These are phyloP conservation scores for Cubamyces lactineus DNA, from an alignment of 768 basidiomycete genomes.

Conservation along the genomic window DNA sequence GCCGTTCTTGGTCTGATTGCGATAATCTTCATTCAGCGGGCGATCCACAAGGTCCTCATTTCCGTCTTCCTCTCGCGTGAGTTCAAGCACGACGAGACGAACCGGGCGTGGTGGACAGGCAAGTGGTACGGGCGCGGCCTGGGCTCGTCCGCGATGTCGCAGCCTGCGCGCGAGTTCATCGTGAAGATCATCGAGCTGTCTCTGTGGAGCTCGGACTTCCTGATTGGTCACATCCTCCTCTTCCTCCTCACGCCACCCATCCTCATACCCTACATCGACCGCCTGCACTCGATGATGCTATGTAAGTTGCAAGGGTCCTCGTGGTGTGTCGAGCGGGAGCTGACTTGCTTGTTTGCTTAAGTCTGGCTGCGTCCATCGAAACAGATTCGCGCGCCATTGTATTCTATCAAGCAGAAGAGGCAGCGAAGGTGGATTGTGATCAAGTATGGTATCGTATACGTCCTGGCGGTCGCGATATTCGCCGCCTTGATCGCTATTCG, in stretches of 20 bases:
- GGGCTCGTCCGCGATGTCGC: slow-evolving; percentile 91
- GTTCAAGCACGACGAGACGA: slow-evolving; percentile 99
- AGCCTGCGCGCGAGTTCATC: slow-evolving; percentile 94
- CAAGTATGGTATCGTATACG: slow-evolving; percentile 82
- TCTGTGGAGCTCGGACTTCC: slow-evolving; percentile 92
- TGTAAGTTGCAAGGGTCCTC: slow-evolving; percentile 58
- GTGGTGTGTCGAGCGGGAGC: not conserved
- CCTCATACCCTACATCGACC: slow-evolving; percentile 89
- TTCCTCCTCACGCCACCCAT: slow-evolving; percentile 91
- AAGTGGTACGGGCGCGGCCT: slow-evolving; percentile 96
- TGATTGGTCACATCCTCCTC: slow-evolving; percentile 83
- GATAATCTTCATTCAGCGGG: slow-evolving; percentile 89
- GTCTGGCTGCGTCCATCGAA: slow-evolving; percentile 96
- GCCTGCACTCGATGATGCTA: slow-evolving; percentile 86
- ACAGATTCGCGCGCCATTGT: slow-evolving; percentile 91
- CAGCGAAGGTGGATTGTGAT: slow-evolving; percentile 91
- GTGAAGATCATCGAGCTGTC: slow-evolving; percentile 98
- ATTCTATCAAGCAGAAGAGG: slow-evolving; percentile 85
- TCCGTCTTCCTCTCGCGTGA: slow-evolving; percentile 94
- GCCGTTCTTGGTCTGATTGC: slow-evolving; percentile 93
- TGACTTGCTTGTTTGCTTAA: slow-evolving; percentile 37
- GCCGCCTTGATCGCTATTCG: slow-evolving; percentile 77
- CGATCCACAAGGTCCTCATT: slow-evolving; percentile 92
- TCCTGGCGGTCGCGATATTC: slow-evolving; percentile 68
- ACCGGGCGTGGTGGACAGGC: slow-evolving; percentile 99